Conservation (phyloP, 2,329 filamentous ascomycete genomes). For the Penicillium capsulatum region DNA sequence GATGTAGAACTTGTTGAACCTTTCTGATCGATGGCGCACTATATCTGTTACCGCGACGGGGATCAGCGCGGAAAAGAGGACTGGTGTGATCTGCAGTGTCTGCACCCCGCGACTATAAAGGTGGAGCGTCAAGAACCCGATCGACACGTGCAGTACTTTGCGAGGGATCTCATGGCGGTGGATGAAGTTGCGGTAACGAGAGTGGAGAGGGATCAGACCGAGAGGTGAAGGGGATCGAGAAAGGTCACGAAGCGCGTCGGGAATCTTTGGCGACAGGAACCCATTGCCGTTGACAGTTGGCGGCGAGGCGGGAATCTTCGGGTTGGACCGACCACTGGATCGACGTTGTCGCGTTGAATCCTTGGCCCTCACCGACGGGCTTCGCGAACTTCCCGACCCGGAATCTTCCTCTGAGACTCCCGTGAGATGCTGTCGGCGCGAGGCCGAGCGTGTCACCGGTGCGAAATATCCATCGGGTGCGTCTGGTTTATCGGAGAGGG, state of each 20-base stretch:
- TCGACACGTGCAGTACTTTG: conserved; percentile 89
- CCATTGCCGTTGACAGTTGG: conserved; percentile 40
- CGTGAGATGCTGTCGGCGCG: conserved; percentile 52
- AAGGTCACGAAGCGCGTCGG: conserved; percentile 77
- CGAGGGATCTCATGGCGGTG: conserved; percentile 96
- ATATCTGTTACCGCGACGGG: conserved; percentile 80
- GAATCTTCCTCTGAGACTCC: conserved; percentile 45
- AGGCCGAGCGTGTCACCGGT: conserved; percentile 71
- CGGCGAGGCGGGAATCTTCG: conserved; percentile 40
- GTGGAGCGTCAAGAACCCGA: conserved; percentile 87
- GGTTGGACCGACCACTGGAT: conserved; percentile 38
- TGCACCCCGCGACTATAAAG: conserved; percentile 79
- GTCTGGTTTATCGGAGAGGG: conserved; percentile 51
- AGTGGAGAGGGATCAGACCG: conserved; percentile 90
- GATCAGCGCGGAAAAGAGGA: conserved; percentile 72
- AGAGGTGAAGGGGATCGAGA: conserved; percentile 89
- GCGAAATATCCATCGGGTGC: conserved; percentile 62
- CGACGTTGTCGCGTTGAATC: conserved; percentile 49
- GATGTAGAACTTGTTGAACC: conserved; percentile 85
- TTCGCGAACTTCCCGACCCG: conserved; percentile 49
- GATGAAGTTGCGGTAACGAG: conserved; percentile 84
- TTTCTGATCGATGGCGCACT: conserved; percentile 73
- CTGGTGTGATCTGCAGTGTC: conserved; percentile 72
- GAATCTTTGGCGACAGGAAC: conserved; percentile 41
- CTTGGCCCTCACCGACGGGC: conserved; percentile 16